A percentile compares a stretch with the other conserved stretches of the same genome.
Conservation (phyloP, 2,329 filamentous ascomycete species). For the Fusarium irregulare region DNA sequence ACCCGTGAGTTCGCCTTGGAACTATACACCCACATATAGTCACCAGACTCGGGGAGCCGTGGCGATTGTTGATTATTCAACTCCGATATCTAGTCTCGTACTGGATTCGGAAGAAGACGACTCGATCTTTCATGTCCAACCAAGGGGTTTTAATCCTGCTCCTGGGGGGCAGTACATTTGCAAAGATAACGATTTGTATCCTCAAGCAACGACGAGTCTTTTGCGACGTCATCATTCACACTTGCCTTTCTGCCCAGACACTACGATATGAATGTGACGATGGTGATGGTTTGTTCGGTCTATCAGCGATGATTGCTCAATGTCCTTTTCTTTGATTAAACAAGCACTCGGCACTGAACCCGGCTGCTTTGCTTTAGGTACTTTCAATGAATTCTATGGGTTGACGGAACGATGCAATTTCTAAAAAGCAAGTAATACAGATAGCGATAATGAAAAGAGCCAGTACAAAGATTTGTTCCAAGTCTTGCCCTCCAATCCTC, state of each 20-base stretch:
- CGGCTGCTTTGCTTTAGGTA: background rate
- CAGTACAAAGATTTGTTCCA: background rate
- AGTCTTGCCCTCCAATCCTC: background rate
- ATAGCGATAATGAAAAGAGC: constrained; percentile 13
- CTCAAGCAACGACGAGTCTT: background rate
- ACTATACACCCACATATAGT: background rate
- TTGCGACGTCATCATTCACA: background rate
- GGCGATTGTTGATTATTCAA: background rate
- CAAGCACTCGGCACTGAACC: background rate
- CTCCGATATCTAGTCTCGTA: background rate
- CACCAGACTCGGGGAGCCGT: background rate
- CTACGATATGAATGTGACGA: background rate
- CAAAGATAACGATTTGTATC: background rate
- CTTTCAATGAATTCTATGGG: background rate
- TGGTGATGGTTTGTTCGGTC: constrained; percentile 7
- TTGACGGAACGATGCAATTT: background rate
- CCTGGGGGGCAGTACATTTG: constrained; percentile 1
- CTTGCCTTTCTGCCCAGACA: background rate
- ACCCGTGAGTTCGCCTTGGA: background rate
- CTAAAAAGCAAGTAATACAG: constrained; percentile 3
- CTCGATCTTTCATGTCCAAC: background rate
- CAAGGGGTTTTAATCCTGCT: constrained; percentile 5
- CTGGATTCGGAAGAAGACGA: constrained; percentile 4
- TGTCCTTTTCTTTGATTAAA: background rate
- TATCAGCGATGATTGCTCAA: background rate